Evolutionary conservation across 495 filamentous ascomycete genomes (phyloP).

Genomic region (Darksidea phi): DNA sequence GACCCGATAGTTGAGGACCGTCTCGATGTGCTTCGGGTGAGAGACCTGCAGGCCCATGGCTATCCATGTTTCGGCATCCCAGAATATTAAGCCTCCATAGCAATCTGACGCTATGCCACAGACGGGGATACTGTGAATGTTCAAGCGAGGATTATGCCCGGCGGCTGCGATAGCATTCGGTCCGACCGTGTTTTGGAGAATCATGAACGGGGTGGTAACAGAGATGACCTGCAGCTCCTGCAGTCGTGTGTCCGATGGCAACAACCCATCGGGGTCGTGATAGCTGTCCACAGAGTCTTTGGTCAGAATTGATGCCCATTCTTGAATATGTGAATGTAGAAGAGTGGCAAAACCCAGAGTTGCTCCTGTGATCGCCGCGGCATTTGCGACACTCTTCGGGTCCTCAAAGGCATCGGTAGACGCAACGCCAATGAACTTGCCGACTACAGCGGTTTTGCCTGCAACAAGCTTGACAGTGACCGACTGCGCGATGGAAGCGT

Average conservation of each 20-base stretch:
- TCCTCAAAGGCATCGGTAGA: slow-evolving; percentile 60
- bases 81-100: slow-evolving; percentile 63
- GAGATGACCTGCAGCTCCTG: slow-evolving; percentile 62
- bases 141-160: slow-evolving; percentile 43
- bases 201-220: slow-evolving; percentile 65
- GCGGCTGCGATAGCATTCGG: slow-evolving; percentile 47
- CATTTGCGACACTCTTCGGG: slow-evolving; percentile 52
- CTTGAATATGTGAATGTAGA: slow-evolving; percentile 51
- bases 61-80: slow-evolving; percentile 68
- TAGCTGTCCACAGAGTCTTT: slow-evolving; percentile 63
- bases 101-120: slow-evolving; percentile 62
- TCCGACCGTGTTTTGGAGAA: slow-evolving; percentile 65
- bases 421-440: slow-evolving; percentile 62
- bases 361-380: slow-evolving; percentile 48
- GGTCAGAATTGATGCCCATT: slow-evolving; percentile 57
- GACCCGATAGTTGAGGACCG: slow-evolving; percentile 59
- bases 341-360: slow-evolving; percentile 51
- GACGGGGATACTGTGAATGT: slow-evolving; percentile 59
- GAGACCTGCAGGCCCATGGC: slow-evolving; percentile 61
- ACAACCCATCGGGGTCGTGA: slow-evolving; percentile 56
- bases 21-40: slow-evolving; percentile 56
- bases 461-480: slow-evolving; percentile 52
- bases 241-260: slow-evolving; percentile 60
- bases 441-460: slow-evolving; percentile 51
- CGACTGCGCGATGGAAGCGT: slow-evolving; percentile 61